Conservation (phyloP, 495 filamentous ascomycete genomes). For the Neurospora tetraspora region DNA sequence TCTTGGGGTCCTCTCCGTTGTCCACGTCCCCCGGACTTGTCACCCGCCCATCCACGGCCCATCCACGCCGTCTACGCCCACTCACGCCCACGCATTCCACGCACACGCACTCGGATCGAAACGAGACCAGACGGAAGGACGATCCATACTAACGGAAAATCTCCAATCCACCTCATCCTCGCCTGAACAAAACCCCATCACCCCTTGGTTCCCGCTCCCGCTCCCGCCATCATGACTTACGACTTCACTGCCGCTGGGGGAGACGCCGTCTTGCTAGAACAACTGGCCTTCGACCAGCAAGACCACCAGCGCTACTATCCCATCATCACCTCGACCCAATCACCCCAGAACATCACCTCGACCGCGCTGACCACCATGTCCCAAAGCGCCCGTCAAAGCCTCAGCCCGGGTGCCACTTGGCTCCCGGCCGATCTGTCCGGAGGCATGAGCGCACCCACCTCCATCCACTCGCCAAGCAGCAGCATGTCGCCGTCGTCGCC, state of each 20-base stretch:
- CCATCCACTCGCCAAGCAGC: slow-evolving; percentile 29
- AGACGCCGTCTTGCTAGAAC: slow-evolving; percentile 42
- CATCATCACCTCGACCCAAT: slow-evolving; percentile 27
- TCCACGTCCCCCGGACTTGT: not conserved
- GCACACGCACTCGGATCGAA: not conserved
- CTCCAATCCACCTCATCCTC: slow-evolving; percentile 20
- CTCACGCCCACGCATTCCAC: not conserved
- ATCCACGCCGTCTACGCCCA: not conserved
- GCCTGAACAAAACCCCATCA: slow-evolving; percentile 5
- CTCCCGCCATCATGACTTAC: slow-evolving; percentile 41
- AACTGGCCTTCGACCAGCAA: slow-evolving; percentile 42
- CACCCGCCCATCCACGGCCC: not conserved
- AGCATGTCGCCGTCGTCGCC: slow-evolving; percentile 33
- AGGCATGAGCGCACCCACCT: slow-evolving; percentile 19
- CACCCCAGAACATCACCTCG: slow-evolving; percentile 32
- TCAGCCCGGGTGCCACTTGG: slow-evolving; percentile 31
- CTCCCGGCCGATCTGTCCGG: slow-evolving; percentile 35
- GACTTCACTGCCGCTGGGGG: slow-evolving; percentile 43
- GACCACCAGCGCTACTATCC: slow-evolving; percentile 37
- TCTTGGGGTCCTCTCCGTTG: not conserved
- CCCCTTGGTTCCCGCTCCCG: slow-evolving; percentile 11
- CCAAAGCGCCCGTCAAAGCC: slow-evolving; percentile 26
- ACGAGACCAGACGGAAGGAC: not conserved
- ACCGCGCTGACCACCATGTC: slow-evolving; percentile 35
- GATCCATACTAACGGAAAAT: slow-evolving; percentile 14